phyloP scores from a whole-genome alignment of 2,329 filamentous ascomycete species.

The Phaeosphaeria sp. region DNA sequence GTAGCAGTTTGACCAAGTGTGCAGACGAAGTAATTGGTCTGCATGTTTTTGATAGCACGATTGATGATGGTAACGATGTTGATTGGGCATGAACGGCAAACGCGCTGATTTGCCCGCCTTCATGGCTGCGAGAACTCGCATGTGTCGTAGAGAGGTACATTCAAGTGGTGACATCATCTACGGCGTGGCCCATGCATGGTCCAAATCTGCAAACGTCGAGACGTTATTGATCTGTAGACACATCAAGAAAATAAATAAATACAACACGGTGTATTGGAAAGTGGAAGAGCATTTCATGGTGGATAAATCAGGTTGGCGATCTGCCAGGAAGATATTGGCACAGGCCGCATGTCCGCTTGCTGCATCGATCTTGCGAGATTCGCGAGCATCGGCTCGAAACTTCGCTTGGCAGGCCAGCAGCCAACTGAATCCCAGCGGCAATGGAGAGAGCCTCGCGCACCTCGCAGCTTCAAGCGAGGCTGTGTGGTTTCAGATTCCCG shows the following conservation, averaged over 20 bases:
- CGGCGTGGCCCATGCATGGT: background rate
- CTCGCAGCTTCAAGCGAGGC: background rate
- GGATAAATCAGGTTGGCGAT: background rate
- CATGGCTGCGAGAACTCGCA: background rate
- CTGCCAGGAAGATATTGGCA: background rate
- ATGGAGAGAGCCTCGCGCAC: background rate
- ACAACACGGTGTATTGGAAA: background rate
- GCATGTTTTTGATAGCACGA: constrained; percentile 21
- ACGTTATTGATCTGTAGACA: background rate
- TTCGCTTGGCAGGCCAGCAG: background rate
- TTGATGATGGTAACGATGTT: background rate
- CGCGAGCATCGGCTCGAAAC: background rate
- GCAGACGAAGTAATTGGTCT: constrained; percentile 65
- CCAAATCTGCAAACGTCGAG: background rate
- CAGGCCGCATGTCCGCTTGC: background rate
- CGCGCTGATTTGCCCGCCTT: background rate
- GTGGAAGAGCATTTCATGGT: background rate
- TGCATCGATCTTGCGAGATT: background rate
- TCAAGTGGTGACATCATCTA: constrained; percentile 40
- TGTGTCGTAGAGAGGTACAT: background rate
- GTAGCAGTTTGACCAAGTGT: constrained; percentile 63
- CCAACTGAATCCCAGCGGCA: background rate
- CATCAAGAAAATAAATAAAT: no score
- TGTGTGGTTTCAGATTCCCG: background rate
- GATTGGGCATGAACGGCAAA: no score